Conservation (phyloP, 2,329 filamentous ascomycete species). For the Exutisphaerella laricina region DNA sequence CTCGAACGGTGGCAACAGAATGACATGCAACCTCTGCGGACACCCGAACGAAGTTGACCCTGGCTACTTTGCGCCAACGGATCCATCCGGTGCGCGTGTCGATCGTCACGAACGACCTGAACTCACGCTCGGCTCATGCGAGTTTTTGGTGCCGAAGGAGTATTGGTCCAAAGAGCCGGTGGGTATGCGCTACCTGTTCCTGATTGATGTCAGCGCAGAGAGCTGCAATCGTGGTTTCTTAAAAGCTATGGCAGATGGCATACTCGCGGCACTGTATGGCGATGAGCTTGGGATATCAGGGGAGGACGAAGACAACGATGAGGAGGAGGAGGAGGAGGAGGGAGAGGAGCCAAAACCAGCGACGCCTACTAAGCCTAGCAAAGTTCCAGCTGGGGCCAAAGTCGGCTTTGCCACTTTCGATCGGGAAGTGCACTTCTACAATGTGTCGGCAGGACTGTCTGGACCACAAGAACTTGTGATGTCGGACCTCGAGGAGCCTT, state of each 20-base stretch:
- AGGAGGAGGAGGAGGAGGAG: slow-evolving; percentile 40
- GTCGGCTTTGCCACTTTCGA: slow-evolving; percentile 95
- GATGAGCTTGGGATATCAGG: slow-evolving; percentile 49
- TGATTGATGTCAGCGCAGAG: slow-evolving; percentile 91
- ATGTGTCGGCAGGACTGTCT: slow-evolving; percentile 72
- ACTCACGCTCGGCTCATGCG: slow-evolving; percentile 83
- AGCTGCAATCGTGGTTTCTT: slow-evolving; percentile 85
- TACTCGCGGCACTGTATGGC: slow-evolving; percentile 78
- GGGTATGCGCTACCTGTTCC: slow-evolving; percentile 78
- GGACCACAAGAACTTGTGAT: slow-evolving; percentile 98
- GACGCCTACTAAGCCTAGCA: slow-evolving; percentile 46
- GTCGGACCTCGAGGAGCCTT: slow-evolving; percentile 94
- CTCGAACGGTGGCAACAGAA: slow-evolving; percentile 86
- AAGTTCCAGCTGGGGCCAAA: slow-evolving; percentile 71
- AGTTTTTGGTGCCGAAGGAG: slow-evolving; percentile 95
- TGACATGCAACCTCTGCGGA: slow-evolving; percentile 96
- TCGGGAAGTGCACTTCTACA: slow-evolving; percentile 97
- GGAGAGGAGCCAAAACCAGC: slow-evolving; percentile 41
- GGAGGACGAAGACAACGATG: slow-evolving; percentile 46
- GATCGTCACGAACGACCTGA: slow-evolving; percentile 87
- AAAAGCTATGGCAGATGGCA: slow-evolving; percentile 83
- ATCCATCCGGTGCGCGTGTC: slow-evolving; percentile 76
- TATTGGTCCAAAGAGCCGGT: slow-evolving; percentile 97
- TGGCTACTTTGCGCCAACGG: slow-evolving; percentile 91
- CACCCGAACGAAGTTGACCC: slow-evolving; percentile 90